Base-by-base conservation (phyloP, 306 rosid species). In the Vicia villosa region DNA sequence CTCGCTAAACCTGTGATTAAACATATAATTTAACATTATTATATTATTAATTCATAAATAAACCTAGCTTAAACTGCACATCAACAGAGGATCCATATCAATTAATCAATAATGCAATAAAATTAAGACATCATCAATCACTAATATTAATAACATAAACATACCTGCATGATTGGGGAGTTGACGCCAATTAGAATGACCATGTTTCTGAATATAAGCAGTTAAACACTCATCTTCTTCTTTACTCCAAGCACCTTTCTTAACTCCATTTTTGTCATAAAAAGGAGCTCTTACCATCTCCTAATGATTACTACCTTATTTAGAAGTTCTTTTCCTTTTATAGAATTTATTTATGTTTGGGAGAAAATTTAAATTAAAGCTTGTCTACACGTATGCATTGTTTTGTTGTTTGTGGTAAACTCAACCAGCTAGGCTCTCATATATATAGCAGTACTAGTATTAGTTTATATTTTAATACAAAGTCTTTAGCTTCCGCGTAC, bases 221-320 rank as follows among this genome's bases (percentile, higher is more conserved):
- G 46, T 89, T 65, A 91, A 77, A 75, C n/a, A 82, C 3, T 66
- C 47, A 68, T 89, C 97, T 76, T 91, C 97, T 71, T 84, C 90
- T 36, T 30, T 66, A 69, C 88, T 84, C 97, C 94, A 91, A 2
- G 87, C 94, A 11, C 96, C 97, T 85, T 71, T 91, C 74, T 85
- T 89, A 24, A 85, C 0, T 49, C 94, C 97, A 79, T 67, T 74
- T 77, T 84, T 74, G 74, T 87, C 96, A 34, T 79, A 81, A 67
- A 64, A 86, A 3, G 91, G 86, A n/a, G 85, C 81, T 81, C 91
- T 87, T 68, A 85, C 91, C 94, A 87, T 91, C 56, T 75, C 66
- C 22, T 50, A 19, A 50, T 50, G 56, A 50, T 19, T 17, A 46
- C 52, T 2, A 15, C 20, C 20, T 9, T 15, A 15, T 19, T 19